Evolutionary conservation across 2,329 filamentous ascomycete species (phyloP), one percentile per base, ranked within the genome.

Genomic region (Neocucurbitaria cava): DNA sequence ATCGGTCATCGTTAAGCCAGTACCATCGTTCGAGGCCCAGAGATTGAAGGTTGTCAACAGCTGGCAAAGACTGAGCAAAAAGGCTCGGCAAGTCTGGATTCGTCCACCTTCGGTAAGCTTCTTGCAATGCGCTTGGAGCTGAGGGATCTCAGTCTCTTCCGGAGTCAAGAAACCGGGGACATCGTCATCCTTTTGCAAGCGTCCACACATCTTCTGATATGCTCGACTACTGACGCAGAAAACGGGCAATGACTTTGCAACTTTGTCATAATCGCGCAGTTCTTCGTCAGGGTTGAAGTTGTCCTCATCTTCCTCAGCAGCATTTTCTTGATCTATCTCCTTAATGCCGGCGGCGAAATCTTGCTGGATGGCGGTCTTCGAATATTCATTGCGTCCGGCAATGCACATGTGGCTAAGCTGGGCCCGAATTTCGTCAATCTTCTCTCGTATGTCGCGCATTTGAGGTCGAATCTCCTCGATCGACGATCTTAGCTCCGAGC

Each of bases 161-260:
- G 75, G 36, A 3, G 75, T 70, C 1, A 71, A 69, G 65, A 88
- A 89, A 0, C 86, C 85, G 11, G 78, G 72, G 1, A 85, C 77
- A 10, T 74, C 61, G 1, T 76, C 72, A 48, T 89, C 86, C 39
- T 83, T 82, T 47, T 76, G 68, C 8, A 88, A 65, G 3, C 83
- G 78, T 1, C 83, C 84, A 35, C 78, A 76, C n/a, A 89, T 71
- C 61, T 86, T 85, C 61, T 89, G 86, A 49, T 87, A 89, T 0
- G 82, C 86, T 40, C 83, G 77, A 42, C 83, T 84, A 52, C 84
- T 87, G 15, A 89, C 83, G 56, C 86, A 89, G 64, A 88, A 90
- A 1, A 89, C 86, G 0, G 85, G 82, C 0, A 90, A 75, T 0
- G 76, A 78, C 8, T 70, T 70, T 0, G 83, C 85, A 7, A 88